Conservation (phyloP, 139 green algal genomes). For the Tetratostichococcus sp. region DNA sequence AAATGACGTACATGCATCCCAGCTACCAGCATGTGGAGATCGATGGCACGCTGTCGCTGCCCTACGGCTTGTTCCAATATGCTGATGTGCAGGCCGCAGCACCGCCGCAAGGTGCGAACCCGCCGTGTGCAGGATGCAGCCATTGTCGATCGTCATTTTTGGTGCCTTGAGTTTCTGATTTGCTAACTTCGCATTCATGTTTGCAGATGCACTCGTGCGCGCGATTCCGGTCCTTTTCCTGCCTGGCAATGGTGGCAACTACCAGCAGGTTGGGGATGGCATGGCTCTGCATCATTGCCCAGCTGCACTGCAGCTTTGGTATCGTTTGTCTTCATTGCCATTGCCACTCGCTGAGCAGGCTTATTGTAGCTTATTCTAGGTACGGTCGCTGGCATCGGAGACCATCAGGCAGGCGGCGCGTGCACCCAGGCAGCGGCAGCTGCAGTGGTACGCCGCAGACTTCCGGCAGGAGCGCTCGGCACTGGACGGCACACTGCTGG, state of each 20-base stretch:
- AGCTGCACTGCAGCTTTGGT: too few relatives aligned
- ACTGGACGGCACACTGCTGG: constrained; percentile 48
- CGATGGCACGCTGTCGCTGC: too few relatives aligned
- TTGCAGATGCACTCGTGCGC: background rate
- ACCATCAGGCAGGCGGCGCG: constrained; percentile 16
- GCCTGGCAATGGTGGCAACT: constrained; percentile 42
- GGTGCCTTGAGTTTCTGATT: too few relatives aligned
- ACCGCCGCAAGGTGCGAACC: background rate
- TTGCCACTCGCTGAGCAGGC: too few relatives aligned
- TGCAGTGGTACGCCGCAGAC: constrained; percentile 58
- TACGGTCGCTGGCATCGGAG: constrained; percentile 38
- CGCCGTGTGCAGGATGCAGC: too few relatives aligned
- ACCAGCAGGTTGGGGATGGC: constrained; percentile 37
- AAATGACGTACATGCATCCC: background rate
- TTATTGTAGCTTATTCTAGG: background rate
- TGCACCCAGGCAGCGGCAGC: background rate
- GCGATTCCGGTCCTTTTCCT: constrained; percentile 39
- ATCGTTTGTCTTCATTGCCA: constrained; percentile 14
- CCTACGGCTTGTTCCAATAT: background rate
- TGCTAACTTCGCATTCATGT: too few relatives aligned
- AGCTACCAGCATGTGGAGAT: background rate
- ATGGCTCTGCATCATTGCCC: too few relatives aligned
- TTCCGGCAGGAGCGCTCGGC: constrained; percentile 55
- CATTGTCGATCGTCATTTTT: too few relatives aligned
- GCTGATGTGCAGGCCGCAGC: background rate